Base-by-base conservation (phyloP, 179 eudicot genomes). In the Heliamphora pulchella region DNA sequence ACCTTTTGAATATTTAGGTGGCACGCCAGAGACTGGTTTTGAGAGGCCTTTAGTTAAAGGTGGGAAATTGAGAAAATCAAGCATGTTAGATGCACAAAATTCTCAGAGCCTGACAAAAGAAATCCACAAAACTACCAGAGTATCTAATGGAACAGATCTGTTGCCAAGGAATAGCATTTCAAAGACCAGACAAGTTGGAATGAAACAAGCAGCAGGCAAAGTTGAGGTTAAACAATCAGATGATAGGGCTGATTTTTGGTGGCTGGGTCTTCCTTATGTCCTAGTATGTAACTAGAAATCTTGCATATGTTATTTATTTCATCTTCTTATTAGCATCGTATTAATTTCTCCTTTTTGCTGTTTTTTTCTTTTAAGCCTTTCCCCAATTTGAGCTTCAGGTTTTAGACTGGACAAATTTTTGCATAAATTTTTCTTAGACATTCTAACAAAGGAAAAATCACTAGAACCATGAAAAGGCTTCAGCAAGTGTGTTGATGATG, bases 241-340 rank as follows among this genome's bases (percentile, higher is more conserved):
- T 74, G 83, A 57, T 78, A 84, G 85, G 75, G 82, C 83, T 70
- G 83, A 84, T 48, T 44, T 74, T 1, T 94, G 98, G 98, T 95
- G 98, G 98, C 80, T 79, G 81, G 83, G 81, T 70, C 98, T 95
- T 86, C 98, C 98, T 22, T 95, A 89, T 85, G 96, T 92, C 83
- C 81, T 89, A 71, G 98, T 95, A 86, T 79, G 97, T 89, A 55
- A 9, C 7, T 6, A 81, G 59, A 72, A 72, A 70, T 43, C 10
- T 13, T 17, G 43, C 54, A 43, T 57, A 58, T 18, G 14, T 41
- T 7, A 17, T 75, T 61, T 3, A 31, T 54, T 74, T 76, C 11
- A 17, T 75, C 15, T 59, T 55, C 11, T 46, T 17, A 20, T 59
- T 59, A n/a, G 69, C 8, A 76, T 59, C 46, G 15, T 46, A n/a